Evolutionary conservation across 306 rosid genomes (phyloP), one percentile per base, ranked within the genome.

Genomic region (Prinsepia uniflora): DNA sequence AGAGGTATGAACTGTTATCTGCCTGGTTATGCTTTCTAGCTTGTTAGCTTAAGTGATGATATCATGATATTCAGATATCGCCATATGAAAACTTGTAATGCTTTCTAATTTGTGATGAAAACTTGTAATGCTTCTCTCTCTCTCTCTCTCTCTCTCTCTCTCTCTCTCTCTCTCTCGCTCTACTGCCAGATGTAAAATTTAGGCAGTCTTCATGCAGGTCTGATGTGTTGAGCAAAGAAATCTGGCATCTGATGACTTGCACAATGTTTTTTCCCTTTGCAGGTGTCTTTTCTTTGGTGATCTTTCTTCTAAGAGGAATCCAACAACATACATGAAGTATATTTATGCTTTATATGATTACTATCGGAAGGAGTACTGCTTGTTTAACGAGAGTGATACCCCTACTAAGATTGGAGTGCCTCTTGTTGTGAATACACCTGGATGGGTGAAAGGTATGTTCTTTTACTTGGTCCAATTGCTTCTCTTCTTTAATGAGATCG

Each of bases 231-330:
- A 30, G 19, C 17, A 47, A 17, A 46, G 6, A 13, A 56, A 49
- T 20, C 48, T 44, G 63, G 65, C 34, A 18, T 58, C 76, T 71
- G 47, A 59, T 67, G 42, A 71, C 46, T 49, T 65, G 12, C 65
- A 15, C 72, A 53, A 8, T 72, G 74, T 72, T 43, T 74, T 12
- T 20, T 11, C 30, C 22, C 60, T 67, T 72, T 46, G 39, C 84
- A 94, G 98, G 77, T 79, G 88, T 78, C 84, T 87, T 84, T 94
- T 85, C 90, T 94, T 90, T 65, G 98, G 98, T 17, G 98, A 94
- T 20, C 66, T 81, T 78, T 89, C 97, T 53, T 89, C 90, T 2
- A 90, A 86, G 81, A 79, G 86, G 73, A 90, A 89, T 81, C 95
- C 98, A 7, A 77, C 76, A 44, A 65, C 73, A 15, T 89, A 89